Evolutionary conservation across 352 stramenopile species (phyloP).

Genomic region (Phytophthora hybrid): DNA sequence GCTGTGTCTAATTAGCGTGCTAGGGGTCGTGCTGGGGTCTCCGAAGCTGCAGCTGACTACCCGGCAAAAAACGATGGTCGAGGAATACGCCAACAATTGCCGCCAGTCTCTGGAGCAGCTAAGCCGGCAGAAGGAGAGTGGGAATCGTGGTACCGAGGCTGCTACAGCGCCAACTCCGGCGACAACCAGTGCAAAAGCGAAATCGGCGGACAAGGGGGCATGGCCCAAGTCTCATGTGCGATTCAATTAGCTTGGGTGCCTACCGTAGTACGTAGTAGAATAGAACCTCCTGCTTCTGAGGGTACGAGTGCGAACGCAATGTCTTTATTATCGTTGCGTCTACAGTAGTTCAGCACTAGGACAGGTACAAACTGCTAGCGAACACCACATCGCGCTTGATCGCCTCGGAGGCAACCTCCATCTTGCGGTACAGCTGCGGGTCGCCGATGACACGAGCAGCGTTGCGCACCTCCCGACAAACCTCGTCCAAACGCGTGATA

Average conservation of each 20-base stretch:
- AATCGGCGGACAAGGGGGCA: not conserved
- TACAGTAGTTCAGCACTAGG: conserved; percentile 41
- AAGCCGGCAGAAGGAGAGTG: conserved; percentile 21
- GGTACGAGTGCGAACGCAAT: no score
- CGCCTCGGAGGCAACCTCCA: conserved; percentile 96
- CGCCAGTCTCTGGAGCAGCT: conserved; percentile 49
- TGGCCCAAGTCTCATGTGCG: conserved; percentile 46
- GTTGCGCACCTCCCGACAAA: conserved; percentile 97
- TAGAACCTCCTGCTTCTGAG: not conserved
- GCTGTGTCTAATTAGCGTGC: conserved; percentile 56
- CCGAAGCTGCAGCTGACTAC: conserved; percentile 40
- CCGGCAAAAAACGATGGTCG: conserved; percentile 39
- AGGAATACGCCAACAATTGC: conserved; percentile 60
- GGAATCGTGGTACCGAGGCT: not conserved
- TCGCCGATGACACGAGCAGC: conserved; percentile 96
- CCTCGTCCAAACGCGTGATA: conserved; percentile 98
- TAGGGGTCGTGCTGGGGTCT: conserved; percentile 43
- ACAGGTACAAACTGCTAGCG: conserved; percentile 95
- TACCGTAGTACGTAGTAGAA: not conserved
- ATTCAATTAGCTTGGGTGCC: conserved; percentile 34
- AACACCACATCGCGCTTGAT: conserved; percentile 99
- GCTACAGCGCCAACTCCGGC: not conserved
- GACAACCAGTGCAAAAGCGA: conserved; percentile 11
- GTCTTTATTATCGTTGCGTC: no score
- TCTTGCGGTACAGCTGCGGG: conserved; percentile 96